These are phyloP conservation scores for Globisporangium splendens DNA, from an alignment of 352 stramenopile genomes.

Conservation along the genomic window DNA sequence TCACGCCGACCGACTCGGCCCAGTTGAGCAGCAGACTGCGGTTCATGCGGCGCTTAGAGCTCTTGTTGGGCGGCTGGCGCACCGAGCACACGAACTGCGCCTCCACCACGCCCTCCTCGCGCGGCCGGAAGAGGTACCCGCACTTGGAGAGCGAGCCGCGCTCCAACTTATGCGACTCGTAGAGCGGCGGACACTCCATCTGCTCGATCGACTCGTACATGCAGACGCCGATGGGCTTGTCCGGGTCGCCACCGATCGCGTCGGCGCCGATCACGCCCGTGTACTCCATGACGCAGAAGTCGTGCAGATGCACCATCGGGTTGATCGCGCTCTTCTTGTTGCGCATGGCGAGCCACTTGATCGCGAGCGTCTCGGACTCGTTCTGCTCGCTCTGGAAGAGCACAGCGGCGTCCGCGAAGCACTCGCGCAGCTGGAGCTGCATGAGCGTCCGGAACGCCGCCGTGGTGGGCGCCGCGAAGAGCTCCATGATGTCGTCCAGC, in stretches of 20 bases:
- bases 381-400: constrained; percentile 74
- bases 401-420: constrained; percentile 66
- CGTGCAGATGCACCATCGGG: constrained; percentile 36
- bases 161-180: constrained; percentile 69
- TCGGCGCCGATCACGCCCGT: constrained; percentile 57
- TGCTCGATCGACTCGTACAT: constrained; percentile 83
- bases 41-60: constrained; percentile 55
- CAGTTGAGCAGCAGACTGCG: constrained; percentile 65
- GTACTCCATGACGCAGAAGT: constrained; percentile 82
- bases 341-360: constrained; percentile 76
- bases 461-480: constrained; percentile 60
- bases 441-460: constrained; percentile 65
- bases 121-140: constrained; percentile 69
- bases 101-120: constrained; percentile 60
- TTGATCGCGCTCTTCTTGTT: constrained; percentile 61
- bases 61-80: constrained; percentile 62
- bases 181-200: constrained; percentile 63
- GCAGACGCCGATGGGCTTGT: constrained; percentile 54
- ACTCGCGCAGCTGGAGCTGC: constrained; percentile 71
- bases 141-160: constrained; percentile 75
- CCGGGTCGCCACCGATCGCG: constrained; percentile 38
- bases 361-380: constrained; percentile 69
- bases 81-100: constrained; percentile 80
- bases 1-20: constrained; percentile 56
- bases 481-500: constrained; percentile 78